Evolutionary conservation across 352 stramenopile genomes (phyloP), one percentile per base, ranked within the genome.

Genomic region (Pseudoperonospora humuli): DNA sequence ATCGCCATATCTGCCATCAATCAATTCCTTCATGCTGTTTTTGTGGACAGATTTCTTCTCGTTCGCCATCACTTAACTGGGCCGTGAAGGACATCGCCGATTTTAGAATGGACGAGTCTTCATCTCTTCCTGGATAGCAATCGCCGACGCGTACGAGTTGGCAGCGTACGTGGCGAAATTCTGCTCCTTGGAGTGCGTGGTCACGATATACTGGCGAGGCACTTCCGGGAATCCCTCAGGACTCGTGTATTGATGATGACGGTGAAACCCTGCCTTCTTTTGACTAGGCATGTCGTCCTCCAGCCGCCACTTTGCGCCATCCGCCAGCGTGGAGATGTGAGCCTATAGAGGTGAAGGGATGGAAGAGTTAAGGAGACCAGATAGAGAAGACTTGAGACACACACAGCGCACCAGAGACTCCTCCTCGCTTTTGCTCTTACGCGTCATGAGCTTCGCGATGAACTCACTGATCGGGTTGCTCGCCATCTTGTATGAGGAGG

Each of bases 131-230:
- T 82, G 67, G 50, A 93, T 71, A 25, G 77, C 80, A 51, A 93
- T 93, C 9, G 75, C 75, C 50, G 80, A 81, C 54, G 75, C 65
- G 70, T 89, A 89, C 66, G 80, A 93, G 65, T 93, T 93, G 55
- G 77, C 80, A 23, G 69, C 74, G 62, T 93, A 90, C 34, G 75
- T 87, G 37, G 66, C 75, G 46, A 59, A 93, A 61, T 90, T 73
- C 42, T 61, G 72, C 10, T 74, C 70, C 15, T 68, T 59, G 24
- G 70, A 78, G 68, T 93, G 80, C 51, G 75, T 64, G n/a, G 71
- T 64, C 39, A 72, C 50, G 19, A 67, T 70, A 62, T 83, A 93
- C 64, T 82, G 80, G 25, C 80, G 80, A 21, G 80, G 77, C 10
- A 93, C 61, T 53, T 93, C 74, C 26, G 75, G 62, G 49, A 83